Evolutionary conservation across 1,139 yeast genomes (phyloP).

Genomic region (Suhomyces guaymorum): DNA sequence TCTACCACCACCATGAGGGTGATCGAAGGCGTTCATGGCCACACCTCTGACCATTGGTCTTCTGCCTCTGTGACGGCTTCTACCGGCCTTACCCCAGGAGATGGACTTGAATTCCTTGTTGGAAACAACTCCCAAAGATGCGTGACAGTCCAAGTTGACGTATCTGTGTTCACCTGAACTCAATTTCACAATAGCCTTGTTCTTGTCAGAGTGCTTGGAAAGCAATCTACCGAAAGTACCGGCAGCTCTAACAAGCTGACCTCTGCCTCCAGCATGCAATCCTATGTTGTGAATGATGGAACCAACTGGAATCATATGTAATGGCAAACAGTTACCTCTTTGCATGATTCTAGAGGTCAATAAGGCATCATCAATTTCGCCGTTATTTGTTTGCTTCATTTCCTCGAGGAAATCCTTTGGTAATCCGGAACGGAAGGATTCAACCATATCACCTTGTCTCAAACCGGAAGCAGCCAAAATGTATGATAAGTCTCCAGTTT

Average conservation of each 20-base stretch:
- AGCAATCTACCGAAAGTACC: constrained; percentile 92
- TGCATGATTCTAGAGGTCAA: constrained; percentile 84
- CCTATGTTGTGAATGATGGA: constrained; percentile 88
- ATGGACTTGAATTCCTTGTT: constrained; percentile 90
- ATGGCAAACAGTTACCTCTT: constrained; percentile 93
- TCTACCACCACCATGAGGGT: constrained; percentile 99
- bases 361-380: constrained; percentile 88
- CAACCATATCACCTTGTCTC: constrained; percentile 89
- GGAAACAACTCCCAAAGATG: constrained; percentile 93
- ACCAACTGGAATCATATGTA: constrained; percentile 90
- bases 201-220: constrained; percentile 71
- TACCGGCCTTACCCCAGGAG: constrained; percentile 96
- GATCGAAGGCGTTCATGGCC: constrained; percentile 97
- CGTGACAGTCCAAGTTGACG: constrained; percentile 82
- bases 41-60: constrained; percentile 98
- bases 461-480: constrained; percentile 91
- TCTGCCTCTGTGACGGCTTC: constrained; percentile 87
- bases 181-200: constrained; percentile 75
- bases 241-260: constrained; percentile 88
- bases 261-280: constrained; percentile 74
- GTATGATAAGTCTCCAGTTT: constrained; percentile 67
- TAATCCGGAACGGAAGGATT: constrained; percentile 83
- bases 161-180: constrained; percentile 94
- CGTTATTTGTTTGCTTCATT: constrained; percentile 63
- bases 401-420: constrained; percentile 75